Conservation (phyloP, 106 monocot species). For the Platanthera zijinensis region DNA sequence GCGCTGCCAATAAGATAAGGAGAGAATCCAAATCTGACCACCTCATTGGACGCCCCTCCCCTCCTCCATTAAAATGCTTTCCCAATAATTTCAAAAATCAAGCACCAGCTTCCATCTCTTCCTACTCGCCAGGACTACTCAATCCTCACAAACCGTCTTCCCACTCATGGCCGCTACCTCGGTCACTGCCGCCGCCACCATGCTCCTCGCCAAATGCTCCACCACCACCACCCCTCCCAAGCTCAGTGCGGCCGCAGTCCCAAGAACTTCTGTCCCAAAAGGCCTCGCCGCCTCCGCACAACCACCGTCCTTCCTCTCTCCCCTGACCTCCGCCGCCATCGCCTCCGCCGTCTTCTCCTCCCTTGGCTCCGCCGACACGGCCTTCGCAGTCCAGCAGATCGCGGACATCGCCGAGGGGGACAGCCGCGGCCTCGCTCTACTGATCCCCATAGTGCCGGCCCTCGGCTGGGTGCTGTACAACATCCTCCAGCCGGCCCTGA, state of each 20-base stretch:
- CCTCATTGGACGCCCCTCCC: constrained; percentile 14
- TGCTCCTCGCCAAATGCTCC: constrained; percentile 54
- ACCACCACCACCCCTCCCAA: constrained; percentile 15
- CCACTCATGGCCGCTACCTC: constrained; percentile 49
- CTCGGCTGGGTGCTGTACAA: constrained; percentile 66
- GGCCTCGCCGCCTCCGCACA: background rate
- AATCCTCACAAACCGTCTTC: background rate
- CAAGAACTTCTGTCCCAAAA: constrained; percentile 24
- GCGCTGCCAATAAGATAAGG: constrained; percentile 19
- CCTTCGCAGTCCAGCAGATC: constrained; percentile 71
- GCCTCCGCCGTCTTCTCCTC: constrained; percentile 72
- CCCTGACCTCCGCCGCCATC: constrained; percentile 30
- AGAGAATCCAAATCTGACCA: constrained; percentile 20
- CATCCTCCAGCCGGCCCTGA: constrained; percentile 71
- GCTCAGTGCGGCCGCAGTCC: constrained; percentile 25
- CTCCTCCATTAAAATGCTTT: background rate
- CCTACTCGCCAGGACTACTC: background rate
- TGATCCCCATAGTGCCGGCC: constrained; percentile 62
- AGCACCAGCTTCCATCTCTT: background rate
- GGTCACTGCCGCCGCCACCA: constrained; percentile 54
- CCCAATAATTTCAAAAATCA: background rate
- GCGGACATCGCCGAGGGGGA: constrained; percentile 82
- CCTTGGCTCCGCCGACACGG: constrained; percentile 49
- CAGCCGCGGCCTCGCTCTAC: constrained; percentile 76
- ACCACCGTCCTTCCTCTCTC: background rate